Evolutionary conservation across 305 asterid species (phyloP).

Genomic region (Coffea humblotiana): DNA sequence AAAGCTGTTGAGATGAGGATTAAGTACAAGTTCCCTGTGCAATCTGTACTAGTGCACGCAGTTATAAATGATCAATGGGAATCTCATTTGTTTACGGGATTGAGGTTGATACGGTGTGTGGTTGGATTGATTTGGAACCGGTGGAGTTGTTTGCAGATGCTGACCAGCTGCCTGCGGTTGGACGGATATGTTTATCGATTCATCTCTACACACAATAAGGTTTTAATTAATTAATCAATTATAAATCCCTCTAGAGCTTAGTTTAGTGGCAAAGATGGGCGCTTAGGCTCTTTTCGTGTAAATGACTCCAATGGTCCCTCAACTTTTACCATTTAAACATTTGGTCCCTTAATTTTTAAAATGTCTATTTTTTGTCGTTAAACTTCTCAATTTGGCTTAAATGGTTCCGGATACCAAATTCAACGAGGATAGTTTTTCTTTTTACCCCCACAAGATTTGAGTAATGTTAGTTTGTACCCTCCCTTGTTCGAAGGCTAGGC

Average conservation of each 20-base stretch:
- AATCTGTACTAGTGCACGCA: neutral
- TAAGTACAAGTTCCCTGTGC: neutral
- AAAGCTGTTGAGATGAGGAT: slow-evolving; percentile 6
- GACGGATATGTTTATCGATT: neutral
- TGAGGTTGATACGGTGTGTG: slow-evolving; percentile 33
- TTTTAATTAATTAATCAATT: neutral
- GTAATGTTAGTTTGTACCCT: too few relatives aligned
- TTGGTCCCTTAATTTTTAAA: too few relatives aligned
- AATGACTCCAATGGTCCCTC: too few relatives aligned
- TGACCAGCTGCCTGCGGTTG: neutral
- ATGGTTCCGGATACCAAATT: too few relatives aligned
- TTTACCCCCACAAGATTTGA: too few relatives aligned
- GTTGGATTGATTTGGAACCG: slow-evolving; percentile 37
- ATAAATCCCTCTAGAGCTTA: neutral
- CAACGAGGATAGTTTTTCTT: too few relatives aligned
- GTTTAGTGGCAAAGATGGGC: neutral
- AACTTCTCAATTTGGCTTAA: too few relatives aligned
- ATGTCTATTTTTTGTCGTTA: too few relatives aligned
- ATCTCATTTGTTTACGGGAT: slow-evolving; percentile 26
- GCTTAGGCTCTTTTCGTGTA: neutral
- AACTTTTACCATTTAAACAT: too few relatives aligned
- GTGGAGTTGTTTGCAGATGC: slow-evolving; percentile 7
- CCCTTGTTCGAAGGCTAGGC: too few relatives aligned
- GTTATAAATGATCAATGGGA: slow-evolving; percentile 3
- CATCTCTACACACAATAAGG: neutral